Evolutionary conservation across 2,329 filamentous ascomycete species (phyloP), one percentile per base, ranked within the genome.

Genomic region (Passalora sequoiae): DNA sequence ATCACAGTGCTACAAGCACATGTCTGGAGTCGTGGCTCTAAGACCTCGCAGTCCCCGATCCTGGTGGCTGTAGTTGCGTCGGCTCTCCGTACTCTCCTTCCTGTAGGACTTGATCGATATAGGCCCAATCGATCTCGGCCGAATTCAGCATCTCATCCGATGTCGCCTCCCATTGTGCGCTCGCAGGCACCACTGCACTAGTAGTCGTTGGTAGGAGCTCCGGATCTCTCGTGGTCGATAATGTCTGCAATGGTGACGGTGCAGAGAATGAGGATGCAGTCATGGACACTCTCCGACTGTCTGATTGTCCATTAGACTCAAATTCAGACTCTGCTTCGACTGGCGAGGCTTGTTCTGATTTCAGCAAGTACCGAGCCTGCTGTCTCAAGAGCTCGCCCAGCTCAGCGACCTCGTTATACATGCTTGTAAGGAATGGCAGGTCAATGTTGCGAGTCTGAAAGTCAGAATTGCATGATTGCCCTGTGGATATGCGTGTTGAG

Each of bases 121-220:
- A 48, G 6, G 27, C 40, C 49, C 43, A 49, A 15, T 52, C 44
- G 27, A 48, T 42, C 16, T 36, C 35, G 17, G 39, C 28, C 15
- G 42, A 36, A 25, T 39, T 41, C 19, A 39, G 19, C 13, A 31
- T 16, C 3, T 17, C 27, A 13, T 49, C 43, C 17, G 31, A 25
- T 13, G 36, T 37, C 3, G 36, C 25, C 19, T 44, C 32, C 15
- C 33, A 43, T 28, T 13, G 15, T 1, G 21, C 13, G 15, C 30
- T 19, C n/a, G 15, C 7, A 19, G 30, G 15, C 15, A 19, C 30
- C 13, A 17, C 8, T 3, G 15, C 7, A 10, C 1, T 19, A 33
- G 21, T 7, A 15, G 3, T 15, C 15, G 13, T 33, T 3, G n/a
- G 15, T 17, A 2, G 30, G 9, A 19, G 30, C 9, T 8, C 30